Evolutionary conservation across 257 asterid species (phyloP).

Genomic region (Oldenlandia corymbosa): DNA sequence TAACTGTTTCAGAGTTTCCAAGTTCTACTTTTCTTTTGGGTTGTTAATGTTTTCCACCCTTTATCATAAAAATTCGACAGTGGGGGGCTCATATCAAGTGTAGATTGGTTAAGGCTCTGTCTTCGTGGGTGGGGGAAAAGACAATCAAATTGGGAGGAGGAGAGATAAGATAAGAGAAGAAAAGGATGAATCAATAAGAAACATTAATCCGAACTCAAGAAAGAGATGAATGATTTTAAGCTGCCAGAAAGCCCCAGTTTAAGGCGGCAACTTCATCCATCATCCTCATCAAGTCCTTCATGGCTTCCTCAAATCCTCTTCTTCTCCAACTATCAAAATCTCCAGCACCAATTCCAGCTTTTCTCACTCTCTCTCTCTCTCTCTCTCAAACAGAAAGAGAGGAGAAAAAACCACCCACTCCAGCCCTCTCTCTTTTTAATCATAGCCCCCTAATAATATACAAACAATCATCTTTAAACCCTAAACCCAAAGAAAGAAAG

Average conservation of each 20-base stretch:
- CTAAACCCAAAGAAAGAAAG: not conserved
- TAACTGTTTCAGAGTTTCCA: no score
- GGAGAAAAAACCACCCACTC: constrained; percentile 18
- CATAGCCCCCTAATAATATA: constrained; percentile 15
- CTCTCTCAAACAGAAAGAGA: no score
- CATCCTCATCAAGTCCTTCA: not conserved
- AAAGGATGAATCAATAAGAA: not conserved
- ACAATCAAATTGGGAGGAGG: constrained; percentile 7
- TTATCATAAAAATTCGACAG: no score
- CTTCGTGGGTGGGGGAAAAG: constrained; percentile 9
- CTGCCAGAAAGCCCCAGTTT: constrained; percentile 14
- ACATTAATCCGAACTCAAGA: not conserved
- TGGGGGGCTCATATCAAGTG: constrained; percentile 29
- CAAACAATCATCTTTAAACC: no score
- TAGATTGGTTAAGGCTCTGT: constrained; percentile 16
- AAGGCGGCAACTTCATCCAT: constrained; percentile 19
- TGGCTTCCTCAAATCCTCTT: not conserved
- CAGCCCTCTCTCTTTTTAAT: constrained; percentile 27
- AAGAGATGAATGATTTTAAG: constrained; percentile 4
- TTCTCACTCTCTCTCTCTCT: not conserved
- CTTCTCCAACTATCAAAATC: not conserved
- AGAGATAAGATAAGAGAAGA: not conserved
- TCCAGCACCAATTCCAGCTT: not conserved
- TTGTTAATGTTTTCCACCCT: not conserved
- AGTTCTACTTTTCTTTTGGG: no score